Evolutionary conservation across 225 moss, liverwort and hornwort species (phyloP).

Genomic region (Pseudisothecium myosuroides): DNA sequence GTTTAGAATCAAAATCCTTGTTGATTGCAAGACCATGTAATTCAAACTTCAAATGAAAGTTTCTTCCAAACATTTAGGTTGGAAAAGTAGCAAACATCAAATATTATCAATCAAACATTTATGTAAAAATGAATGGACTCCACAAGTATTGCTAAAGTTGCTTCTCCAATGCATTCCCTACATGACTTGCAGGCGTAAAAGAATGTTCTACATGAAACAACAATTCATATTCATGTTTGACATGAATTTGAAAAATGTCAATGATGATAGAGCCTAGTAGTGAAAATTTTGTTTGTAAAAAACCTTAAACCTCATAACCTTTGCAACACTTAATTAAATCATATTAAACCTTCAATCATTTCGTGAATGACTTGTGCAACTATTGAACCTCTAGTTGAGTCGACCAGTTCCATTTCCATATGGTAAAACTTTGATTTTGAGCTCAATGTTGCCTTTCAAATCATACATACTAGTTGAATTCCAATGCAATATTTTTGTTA

Average conservation of each 20-base stretch:
- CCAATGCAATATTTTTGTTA: too few species aligned
- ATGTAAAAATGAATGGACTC: too few species aligned
- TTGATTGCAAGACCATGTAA: background rate
- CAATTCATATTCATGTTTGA: background rate
- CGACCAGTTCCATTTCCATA: too few species aligned
- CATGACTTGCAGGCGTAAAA: background rate
- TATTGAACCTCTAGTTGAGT: too few species aligned
- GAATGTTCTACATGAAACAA: accelerated
- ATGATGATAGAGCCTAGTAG: background rate
- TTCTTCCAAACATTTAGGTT: accelerated
- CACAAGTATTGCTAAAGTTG: background rate
- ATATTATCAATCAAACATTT: background rate
- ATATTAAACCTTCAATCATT: too few species aligned
- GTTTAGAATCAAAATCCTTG: background rate
- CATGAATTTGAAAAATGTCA: background rate
- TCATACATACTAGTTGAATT: too few species aligned
- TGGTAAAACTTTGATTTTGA: too few species aligned
- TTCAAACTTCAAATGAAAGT: background rate
- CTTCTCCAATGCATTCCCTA: accelerated
- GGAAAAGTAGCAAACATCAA: background rate
- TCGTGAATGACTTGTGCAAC: too few species aligned
- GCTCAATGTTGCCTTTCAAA: too few species aligned
- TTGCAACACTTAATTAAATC: too few species aligned
- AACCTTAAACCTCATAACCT: too few species aligned
- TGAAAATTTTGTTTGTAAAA: accelerated